These are phyloP conservation scores for Ceratobasidium sp. DNA, from an alignment of 1,284 basidiomycete species.

Conservation along the genomic window DNA sequence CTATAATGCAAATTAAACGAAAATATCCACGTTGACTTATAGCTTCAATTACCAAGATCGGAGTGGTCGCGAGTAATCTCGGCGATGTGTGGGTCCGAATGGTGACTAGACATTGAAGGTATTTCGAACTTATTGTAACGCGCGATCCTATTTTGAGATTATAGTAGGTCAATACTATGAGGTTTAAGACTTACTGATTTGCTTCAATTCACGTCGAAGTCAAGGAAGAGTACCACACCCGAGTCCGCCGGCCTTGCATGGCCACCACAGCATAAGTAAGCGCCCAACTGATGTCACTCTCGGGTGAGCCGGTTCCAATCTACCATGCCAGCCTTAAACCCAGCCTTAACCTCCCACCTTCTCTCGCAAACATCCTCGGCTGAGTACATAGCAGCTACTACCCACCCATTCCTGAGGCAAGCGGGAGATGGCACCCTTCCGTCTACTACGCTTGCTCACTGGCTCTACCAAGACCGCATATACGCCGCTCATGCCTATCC, in stretches of 20 bases:
- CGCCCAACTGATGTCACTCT: too few relatives aligned
- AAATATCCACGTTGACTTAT: background rate
- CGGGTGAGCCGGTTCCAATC: too few relatives aligned
- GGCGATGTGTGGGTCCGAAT: background rate
- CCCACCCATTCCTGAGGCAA: slow-evolving; percentile 69
- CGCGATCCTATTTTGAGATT: too few relatives aligned
- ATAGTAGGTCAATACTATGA: too few relatives aligned
- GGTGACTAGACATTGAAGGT: slow-evolving; percentile 13
- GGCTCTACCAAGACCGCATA: slow-evolving; percentile 76
- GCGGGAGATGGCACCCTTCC: slow-evolving; percentile 68
- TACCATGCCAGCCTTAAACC: slow-evolving; percentile 21
- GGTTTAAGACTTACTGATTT: too few relatives aligned
- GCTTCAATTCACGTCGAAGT: background rate
- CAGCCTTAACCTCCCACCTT: slow-evolving; percentile 27
- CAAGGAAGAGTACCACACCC: too few relatives aligned
- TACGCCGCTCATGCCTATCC: slow-evolving; percentile 78
- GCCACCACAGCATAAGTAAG: too few relatives aligned
- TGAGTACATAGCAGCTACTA: slow-evolving; percentile 64
- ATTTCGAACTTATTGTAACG: too few relatives aligned
- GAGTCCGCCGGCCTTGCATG: too few relatives aligned
- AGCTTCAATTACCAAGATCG: background rate
- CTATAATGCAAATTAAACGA: background rate
- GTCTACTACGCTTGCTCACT: slow-evolving; percentile 65
- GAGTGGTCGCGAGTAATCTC: background rate
- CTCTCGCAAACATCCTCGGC: slow-evolving; percentile 23